Conservation (phyloP, 2,329 filamentous ascomycete species). For the Rhinocladiella mackenziei region DNA sequence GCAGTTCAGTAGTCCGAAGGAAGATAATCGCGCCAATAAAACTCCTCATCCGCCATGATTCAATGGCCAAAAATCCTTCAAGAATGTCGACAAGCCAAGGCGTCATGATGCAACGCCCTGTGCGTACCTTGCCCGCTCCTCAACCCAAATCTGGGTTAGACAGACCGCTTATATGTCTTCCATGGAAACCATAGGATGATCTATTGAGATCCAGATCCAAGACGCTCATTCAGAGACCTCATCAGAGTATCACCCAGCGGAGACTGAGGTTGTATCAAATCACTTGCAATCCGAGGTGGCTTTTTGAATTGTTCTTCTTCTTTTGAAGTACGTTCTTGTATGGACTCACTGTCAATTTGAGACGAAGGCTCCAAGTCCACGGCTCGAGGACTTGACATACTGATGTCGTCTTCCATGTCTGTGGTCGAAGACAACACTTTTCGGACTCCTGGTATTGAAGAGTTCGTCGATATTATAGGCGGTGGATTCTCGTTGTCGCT, state of each 20-base stretch:
- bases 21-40: too few species aligned
- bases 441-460: slow-evolving; percentile 15
- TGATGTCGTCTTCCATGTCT: slow-evolving; percentile 17
- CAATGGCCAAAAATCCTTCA: too few species aligned
- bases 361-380: slow-evolving; percentile 10
- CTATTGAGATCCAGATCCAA: too few species aligned
- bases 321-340: neutral
- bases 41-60: too few species aligned
- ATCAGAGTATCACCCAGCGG: slow-evolving; percentile 18
- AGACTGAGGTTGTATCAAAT: slow-evolving; percentile 24
- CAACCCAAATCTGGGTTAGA: too few species aligned
- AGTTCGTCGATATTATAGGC: slow-evolving; percentile 2
- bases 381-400: slow-evolving; percentile 13
- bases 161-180: too few species aligned
- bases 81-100: too few species aligned
- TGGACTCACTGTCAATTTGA: neutral
- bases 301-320: slow-evolving; percentile 8
- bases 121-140: too few species aligned
- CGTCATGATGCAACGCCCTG: too few species aligned
- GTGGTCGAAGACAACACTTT: slow-evolving; percentile 24
- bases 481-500: slow-evolving; percentile 1
- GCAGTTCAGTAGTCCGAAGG: too few species aligned
- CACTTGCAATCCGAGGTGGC: slow-evolving; percentile 26
- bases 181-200: too few species aligned
- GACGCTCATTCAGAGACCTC: slow-evolving; percentile 12